A percentile compares a stretch with the other conserved stretches of the same genome.
phyloP scores from a whole-genome alignment of 129 eudicot genomes.

The Erigeron canadensis region DNA sequence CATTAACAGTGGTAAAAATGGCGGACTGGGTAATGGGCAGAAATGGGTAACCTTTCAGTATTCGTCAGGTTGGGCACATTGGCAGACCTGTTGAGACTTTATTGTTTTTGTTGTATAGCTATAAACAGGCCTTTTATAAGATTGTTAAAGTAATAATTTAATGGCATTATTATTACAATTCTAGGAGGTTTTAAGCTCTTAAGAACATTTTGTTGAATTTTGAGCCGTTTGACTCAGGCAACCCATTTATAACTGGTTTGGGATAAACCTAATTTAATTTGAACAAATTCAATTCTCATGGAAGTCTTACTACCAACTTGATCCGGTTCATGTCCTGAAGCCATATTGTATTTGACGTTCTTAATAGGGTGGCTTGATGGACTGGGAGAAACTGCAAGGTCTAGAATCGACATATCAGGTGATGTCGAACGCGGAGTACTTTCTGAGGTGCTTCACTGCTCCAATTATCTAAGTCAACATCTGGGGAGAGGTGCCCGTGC shows the following conservation, averaged over 20 bases:
- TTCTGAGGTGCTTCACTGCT: constrained; percentile 64
- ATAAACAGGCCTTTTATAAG: neutral
- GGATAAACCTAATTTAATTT: neutral
- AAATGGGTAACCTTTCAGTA: neutral
- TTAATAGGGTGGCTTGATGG: constrained; percentile 63
- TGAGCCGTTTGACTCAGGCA: neutral
- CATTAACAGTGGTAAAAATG: neutral
- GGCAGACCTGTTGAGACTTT: neutral
- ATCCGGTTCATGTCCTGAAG: neutral
- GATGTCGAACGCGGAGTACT: constrained; percentile 57
- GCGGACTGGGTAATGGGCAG: neutral
- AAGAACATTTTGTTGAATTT: neutral
- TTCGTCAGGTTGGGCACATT: too few species aligned
- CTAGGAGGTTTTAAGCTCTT: neutral
- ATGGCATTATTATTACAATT: neutral
- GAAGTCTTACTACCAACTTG: neutral
- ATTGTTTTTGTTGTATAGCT: neutral
- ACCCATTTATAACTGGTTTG: neutral
- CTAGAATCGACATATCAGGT: constrained; percentile 42
- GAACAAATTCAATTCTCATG: neutral
- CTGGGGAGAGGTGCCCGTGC: constrained; percentile 77
- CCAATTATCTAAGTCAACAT: constrained; percentile 60
- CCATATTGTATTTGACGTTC: neutral
- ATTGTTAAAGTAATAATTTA: neutral
- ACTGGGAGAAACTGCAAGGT: constrained; percentile 41